phyloP scores from a whole-genome alignment of 2,329 filamentous ascomycete species.

The Metarhizium humberi region DNA sequence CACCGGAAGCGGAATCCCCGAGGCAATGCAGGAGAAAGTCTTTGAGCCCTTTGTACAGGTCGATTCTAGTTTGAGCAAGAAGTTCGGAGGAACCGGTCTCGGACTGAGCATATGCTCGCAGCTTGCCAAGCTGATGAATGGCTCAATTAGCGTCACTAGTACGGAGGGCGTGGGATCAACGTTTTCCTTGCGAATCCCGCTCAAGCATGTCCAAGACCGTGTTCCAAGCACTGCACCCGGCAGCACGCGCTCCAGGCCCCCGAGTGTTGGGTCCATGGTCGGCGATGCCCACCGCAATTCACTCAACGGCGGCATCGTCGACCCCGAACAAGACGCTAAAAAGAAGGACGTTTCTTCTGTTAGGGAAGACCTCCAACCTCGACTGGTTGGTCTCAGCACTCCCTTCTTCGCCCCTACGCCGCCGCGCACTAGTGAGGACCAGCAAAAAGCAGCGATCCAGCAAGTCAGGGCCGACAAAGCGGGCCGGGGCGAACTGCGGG shows the following conservation, averaged over 20 bases:
- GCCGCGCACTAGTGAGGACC: conserved; percentile 32
- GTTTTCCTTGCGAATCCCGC: conserved; percentile 75
- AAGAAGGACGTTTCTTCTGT: conserved; percentile 7
- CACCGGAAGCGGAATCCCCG: conserved; percentile 76
- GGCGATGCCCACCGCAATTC: conserved; percentile 26
- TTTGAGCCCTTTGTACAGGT: conserved; percentile 94
- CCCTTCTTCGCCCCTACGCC: conserved; percentile 59
- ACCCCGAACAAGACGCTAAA: conserved; percentile 7
- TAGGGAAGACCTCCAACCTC: conserved; percentile 46
- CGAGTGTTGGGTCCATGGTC: conserved; percentile 35
- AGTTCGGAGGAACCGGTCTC: conserved; percentile 80
- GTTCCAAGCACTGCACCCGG: conserved; percentile 46
- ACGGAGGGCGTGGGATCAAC: conserved; percentile 65
- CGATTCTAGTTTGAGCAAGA: conserved; percentile 81
- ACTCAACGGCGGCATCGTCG: conserved; percentile 12
- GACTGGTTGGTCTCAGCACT: conserved; percentile 71
- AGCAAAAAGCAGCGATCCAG: conserved; percentile 57
- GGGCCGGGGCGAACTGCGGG: conserved; percentile 56
- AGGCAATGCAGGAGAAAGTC: conserved; percentile 67
- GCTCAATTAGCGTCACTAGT: conserved; percentile 63
- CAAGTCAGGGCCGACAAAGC: conserved; percentile 39
- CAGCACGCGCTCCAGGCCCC: conserved; percentile 39
- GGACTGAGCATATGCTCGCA: conserved; percentile 87
- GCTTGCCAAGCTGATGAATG: conserved; percentile 74
- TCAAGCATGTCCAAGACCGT: conserved; percentile 61